Conservation (phyloP, 1,284 basidiomycete genomes). For the Porodaedalea pini region DNA sequence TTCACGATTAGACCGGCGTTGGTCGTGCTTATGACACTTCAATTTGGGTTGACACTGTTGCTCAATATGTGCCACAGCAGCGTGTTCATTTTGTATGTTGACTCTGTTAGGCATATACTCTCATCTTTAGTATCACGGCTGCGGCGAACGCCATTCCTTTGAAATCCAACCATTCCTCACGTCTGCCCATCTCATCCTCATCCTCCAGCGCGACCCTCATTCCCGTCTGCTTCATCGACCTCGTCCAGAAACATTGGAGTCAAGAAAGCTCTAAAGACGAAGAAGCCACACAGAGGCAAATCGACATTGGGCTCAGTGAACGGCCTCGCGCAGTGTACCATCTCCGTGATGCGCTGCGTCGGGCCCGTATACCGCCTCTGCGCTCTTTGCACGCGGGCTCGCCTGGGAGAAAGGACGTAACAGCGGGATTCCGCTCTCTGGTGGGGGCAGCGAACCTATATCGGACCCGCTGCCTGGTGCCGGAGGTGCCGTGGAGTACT, state of each 20-base stretch:
- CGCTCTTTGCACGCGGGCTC: slow-evolving; percentile 30
- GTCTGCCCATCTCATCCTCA: not conserved
- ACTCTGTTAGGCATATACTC: slow-evolving; percentile 27
- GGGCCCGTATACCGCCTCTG: slow-evolving; percentile 44
- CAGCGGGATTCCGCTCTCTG: too few relatives aligned
- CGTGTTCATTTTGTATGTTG: too few relatives aligned
- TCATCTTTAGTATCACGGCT: slow-evolving; percentile 34
- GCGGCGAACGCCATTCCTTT: slow-evolving; percentile 23
- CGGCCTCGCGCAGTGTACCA: slow-evolving; percentile 49
- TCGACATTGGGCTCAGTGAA: slow-evolving; percentile 32
- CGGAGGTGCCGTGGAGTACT: too few relatives aligned
- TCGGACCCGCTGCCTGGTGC: too few relatives aligned
- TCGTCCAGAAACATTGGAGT: slow-evolving; percentile 30
- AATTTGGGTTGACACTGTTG: too few relatives aligned
- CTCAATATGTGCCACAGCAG: too few relatives aligned
- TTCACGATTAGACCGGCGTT: too few relatives aligned
- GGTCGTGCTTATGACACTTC: too few relatives aligned
- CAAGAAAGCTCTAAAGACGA: too few relatives aligned
- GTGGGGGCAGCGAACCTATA: too few relatives aligned
- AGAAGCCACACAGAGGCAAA: too few relatives aligned
- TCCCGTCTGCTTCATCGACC: slow-evolving; percentile 23
- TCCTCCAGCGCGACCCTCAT: slow-evolving; percentile 7
- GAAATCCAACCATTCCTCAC: too few relatives aligned
- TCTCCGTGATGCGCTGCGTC: slow-evolving; percentile 49
- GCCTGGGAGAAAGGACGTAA: slow-evolving; percentile 3